Evolutionary conservation across 148 eudicot genomes (phyloP), one percentile per base, ranked within the genome.

Genomic region (Arctostaphylos glauca): DNA sequence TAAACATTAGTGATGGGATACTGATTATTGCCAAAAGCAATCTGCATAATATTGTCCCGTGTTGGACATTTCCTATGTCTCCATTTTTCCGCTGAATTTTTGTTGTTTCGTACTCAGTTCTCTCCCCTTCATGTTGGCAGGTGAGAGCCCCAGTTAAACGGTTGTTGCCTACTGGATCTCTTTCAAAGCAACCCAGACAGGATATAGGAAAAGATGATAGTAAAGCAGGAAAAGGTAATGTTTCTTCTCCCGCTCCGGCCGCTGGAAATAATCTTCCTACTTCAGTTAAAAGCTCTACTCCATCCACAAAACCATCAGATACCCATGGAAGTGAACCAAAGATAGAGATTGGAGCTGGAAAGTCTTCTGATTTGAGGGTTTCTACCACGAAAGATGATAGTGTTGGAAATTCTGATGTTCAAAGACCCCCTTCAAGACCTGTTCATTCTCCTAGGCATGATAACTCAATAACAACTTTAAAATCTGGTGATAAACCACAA

Each of bases 401-500:
- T 23, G 53, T 81, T 50, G 98, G 94, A 79, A 75, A 79, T 80
- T 81, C 91, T 77, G 96, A 94, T 84, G 74, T 86, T 74, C 89
- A 87, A 74, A 89, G 91, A 81, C 82, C 90, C 58, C 74, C 86
- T 12, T 77, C 89, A 41, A 88, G 94, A 80, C 86, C 89, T 75
- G 87, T 80, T 76, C 92, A 91, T 87, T 96, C 98, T 87, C 98
- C 99, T 44, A 88, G 93, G 90, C 89, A 89, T 78, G 98, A 96
- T 72, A 87, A 81, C 79, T 76, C 81, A 3, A 77, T 41, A 7
- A 80, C 82, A 83, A 43, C 90, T 77, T 74, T 87, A 73, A 96
- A 89, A 84, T 74, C 92, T 74, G 56, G 70, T 74, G 98, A 92
- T 50, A 91, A 90, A 85, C 91, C 85, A 77, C 94, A 88, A 74